A percentile compares a stretch with the other conserved stretches of the same genome.
Evolutionary conservation across 1,139 yeast genomes (phyloP).

Genomic region (Chernovozyma aurita): DNA sequence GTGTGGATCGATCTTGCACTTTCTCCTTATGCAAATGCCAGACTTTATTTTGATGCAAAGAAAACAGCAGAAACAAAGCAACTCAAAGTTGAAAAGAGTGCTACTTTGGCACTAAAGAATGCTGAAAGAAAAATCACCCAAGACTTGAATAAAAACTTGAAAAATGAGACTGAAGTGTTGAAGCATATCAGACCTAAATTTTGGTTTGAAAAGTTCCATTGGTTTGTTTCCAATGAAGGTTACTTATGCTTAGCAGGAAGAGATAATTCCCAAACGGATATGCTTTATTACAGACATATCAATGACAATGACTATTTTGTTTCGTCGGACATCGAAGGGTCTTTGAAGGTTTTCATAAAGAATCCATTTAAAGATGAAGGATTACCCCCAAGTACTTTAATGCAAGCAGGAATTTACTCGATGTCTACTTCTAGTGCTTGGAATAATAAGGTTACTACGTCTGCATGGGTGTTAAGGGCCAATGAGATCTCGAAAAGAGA

Average conservation of each 20-base stretch:
- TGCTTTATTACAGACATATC: conserved; percentile 75
- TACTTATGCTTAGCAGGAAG: conserved; percentile 84
- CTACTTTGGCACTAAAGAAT: conserved; percentile 74
- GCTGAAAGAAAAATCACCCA: conserved; percentile 76
- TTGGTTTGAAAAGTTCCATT: conserved; percentile 91
- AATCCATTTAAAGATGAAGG: conserved; percentile 61
- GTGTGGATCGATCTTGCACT: conserved; percentile 65
- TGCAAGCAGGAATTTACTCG: conserved; percentile 86
- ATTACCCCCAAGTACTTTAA: conserved; percentile 78
- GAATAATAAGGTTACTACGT: conserved; percentile 75
- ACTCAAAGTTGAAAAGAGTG: conserved; percentile 73
- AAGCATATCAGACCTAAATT: conserved; percentile 66
- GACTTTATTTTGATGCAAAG: conserved; percentile 77
- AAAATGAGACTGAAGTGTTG: conserved; percentile 59
- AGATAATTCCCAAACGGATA: conserved; percentile 79
- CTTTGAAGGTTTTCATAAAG: conserved; percentile 73
- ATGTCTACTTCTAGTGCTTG: conserved; percentile 85
- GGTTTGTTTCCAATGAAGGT: conserved; percentile 91
- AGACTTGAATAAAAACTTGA: conserved; percentile 65
- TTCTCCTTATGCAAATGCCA: conserved; percentile 88
- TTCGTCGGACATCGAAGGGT: conserved; percentile 69
- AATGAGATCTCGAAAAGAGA: conserved; percentile 64
- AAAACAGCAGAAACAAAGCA: conserved; percentile 77
- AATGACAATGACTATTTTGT: conserved; percentile 70
- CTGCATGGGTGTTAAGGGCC: conserved; percentile 81